Percentiles rank a stretch among this genome's conserved stretches.
phyloP scores from a whole-genome alignment of 2,329 filamentous ascomycete species.

The Xylariomycetidae sp. region DNA sequence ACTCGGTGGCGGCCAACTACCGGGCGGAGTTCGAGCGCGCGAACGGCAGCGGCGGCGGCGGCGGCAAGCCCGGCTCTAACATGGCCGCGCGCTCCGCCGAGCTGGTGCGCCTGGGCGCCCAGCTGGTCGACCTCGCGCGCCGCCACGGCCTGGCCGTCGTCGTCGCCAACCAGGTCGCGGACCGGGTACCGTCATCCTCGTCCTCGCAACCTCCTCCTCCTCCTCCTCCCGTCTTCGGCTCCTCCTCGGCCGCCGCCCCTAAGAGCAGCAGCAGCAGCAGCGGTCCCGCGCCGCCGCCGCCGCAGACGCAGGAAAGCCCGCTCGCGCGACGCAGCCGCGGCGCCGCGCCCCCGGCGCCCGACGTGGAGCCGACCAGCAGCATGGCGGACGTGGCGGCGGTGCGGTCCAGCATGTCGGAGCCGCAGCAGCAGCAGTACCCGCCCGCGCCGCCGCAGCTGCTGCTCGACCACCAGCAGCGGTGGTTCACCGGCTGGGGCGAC shows the following conservation, averaged over 20 bases:
- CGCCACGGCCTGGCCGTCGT: conserved; percentile 75
- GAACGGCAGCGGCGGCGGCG: conserved; percentile 30
- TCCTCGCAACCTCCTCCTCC: conserved; percentile 2
- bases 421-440: conserved; percentile 23
- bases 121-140: conserved; percentile 70
- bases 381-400: conserved; percentile 27
- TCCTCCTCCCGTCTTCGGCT: conserved; percentile 1
- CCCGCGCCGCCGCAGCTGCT: conserved; percentile 50
- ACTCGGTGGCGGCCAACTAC: conserved; percentile 94
- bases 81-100: conserved; percentile 74
- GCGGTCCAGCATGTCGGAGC: conserved; percentile 29
- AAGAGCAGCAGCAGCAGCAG: conserved; percentile 8
- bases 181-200: conserved; percentile 42
- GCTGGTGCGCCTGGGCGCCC: conserved; percentile 67
- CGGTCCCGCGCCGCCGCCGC: neutral
- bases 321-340: conserved; percentile 40
- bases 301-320: conserved; percentile 38
- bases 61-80: conserved; percentile 38
- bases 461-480: conserved; percentile 85
- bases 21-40: conserved; percentile 77
- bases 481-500: conserved; percentile 95
- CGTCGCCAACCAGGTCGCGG: conserved; percentile 91
- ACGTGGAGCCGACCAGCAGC: conserved; percentile 34
- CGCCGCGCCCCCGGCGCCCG: conserved; percentile 17
- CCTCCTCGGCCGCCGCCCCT: conserved; percentile 11